Conservation (phyloP, 2,329 filamentous ascomycete genomes). For the Hypoxylon sp. region DNA sequence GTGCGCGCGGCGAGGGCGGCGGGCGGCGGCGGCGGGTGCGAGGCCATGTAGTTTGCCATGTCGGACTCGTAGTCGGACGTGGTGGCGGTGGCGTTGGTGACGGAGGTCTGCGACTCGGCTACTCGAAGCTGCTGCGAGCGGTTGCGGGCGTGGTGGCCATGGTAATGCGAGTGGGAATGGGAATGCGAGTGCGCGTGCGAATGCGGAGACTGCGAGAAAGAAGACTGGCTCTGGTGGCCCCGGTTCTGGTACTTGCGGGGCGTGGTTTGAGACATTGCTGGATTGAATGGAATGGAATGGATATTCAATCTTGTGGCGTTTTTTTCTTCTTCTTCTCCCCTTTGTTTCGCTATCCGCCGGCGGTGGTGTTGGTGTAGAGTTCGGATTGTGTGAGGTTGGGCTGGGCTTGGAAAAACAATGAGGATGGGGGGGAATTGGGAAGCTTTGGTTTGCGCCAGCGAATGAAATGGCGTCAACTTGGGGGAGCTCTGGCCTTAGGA, state of each 20-base stretch:
- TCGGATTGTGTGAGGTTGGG: constrained; percentile 4
- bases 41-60: constrained; percentile 64
- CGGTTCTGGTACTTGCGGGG: constrained; percentile 55
- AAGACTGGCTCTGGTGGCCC: constrained; percentile 44
- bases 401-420: constrained; percentile 26
- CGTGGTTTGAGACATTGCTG: constrained; percentile 55
- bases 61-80: constrained; percentile 75
- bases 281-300: constrained; percentile 25
- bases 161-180: constrained; percentile 30
- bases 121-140: constrained; percentile 50
- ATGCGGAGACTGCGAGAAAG: constrained; percentile 36
- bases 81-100: constrained; percentile 41
- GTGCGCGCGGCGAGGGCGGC: constrained; percentile 73
- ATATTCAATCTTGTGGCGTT: neutral
- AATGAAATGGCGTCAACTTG: constrained; percentile 17
- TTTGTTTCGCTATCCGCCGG: constrained; percentile 5
- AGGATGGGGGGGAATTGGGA: constrained; percentile 21
- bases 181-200: constrained; percentile 31
- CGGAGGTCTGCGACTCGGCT: constrained; percentile 49
- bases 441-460: constrained; percentile 25
- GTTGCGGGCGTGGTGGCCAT: constrained; percentile 56
- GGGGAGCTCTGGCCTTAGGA: constrained; percentile 6
- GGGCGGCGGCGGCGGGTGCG: constrained; percentile 60
- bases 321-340: neutral
- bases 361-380: constrained; percentile 4